phyloP scores from a whole-genome alignment of 2,329 filamentous ascomycete genomes.

The Colletotrichum sp. region DNA sequence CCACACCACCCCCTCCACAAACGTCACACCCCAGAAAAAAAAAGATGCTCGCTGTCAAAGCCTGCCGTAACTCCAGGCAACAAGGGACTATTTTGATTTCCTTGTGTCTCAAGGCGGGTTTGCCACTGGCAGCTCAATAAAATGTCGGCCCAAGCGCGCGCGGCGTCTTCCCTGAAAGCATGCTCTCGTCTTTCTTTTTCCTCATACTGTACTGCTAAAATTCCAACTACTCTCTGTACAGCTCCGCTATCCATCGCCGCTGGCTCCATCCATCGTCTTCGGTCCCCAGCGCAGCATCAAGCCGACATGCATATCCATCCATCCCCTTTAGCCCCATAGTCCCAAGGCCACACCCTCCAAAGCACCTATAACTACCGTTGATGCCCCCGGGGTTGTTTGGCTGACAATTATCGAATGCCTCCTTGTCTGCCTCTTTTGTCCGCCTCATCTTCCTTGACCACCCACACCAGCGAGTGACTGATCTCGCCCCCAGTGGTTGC shows the following conservation, averaged over 20 bases:
- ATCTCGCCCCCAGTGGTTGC: slow-evolving; percentile 15
- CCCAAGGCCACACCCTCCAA: slow-evolving; percentile 3
- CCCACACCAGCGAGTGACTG: slow-evolving; percentile 23
- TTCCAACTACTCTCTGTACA: not conserved
- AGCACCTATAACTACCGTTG: slow-evolving; percentile 20
- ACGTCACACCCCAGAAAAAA: slow-evolving; percentile 13
- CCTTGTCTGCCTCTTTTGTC: slow-evolving; percentile 24
- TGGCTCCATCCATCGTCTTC: slow-evolving; percentile 11
- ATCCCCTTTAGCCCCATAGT: slow-evolving; percentile 15
- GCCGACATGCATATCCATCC: slow-evolving; percentile 16
- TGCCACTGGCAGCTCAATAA: slow-evolving; percentile 17
- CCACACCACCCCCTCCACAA: slow-evolving; percentile 5
- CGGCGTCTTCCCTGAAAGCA: slow-evolving; percentile 14
- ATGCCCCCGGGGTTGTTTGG: slow-evolving; percentile 15
- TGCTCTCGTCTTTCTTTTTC: slow-evolving; percentile 17
- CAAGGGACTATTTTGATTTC: slow-evolving; percentile 22
- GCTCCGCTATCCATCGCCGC: not conserved
- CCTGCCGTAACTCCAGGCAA: slow-evolving; percentile 22
- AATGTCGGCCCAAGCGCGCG: slow-evolving; percentile 19
- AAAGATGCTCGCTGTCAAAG: slow-evolving; percentile 12
- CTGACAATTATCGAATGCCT: slow-evolving; percentile 9
- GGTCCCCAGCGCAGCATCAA: slow-evolving; percentile 12
- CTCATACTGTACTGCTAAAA: slow-evolving; percentile 14
- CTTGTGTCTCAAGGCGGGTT: slow-evolving; percentile 21
- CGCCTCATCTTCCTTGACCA: slow-evolving; percentile 32